Percentiles rank a stretch among this genome's conserved stretches.
These are phyloP conservation scores for Hypoxylon crocopeplum DNA, from an alignment of 495 filamentous ascomycete genomes.

Conservation along the genomic window DNA sequence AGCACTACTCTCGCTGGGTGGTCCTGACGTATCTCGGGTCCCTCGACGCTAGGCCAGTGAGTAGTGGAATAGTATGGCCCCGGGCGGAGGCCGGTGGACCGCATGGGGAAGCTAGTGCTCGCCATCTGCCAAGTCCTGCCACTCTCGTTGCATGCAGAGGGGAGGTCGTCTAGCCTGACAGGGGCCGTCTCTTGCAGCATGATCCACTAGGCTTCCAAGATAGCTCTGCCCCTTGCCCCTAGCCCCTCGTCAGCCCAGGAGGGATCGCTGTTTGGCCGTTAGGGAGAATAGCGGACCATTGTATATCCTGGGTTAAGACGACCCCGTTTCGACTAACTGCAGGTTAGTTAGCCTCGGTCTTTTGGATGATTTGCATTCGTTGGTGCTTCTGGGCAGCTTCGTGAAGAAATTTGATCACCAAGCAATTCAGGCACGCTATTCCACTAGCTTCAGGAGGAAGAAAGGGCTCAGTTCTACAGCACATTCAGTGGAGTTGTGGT, in stretches of 20 bases:
- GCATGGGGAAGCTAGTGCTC: slow-evolving; percentile 34
- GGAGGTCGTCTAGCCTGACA: slow-evolving; percentile 13
- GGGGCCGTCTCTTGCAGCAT: neutral
- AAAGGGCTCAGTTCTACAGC: neutral
- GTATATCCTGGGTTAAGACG: slow-evolving; percentile 26
- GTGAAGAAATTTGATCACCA: slow-evolving; percentile 19
- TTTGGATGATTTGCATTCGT: slow-evolving; percentile 9
- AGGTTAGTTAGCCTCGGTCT: slow-evolving; percentile 31
- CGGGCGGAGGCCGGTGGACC: slow-evolving; percentile 26
- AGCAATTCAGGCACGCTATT: neutral
- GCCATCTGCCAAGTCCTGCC: slow-evolving; percentile 33
- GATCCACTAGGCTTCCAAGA: slow-evolving; percentile 20
- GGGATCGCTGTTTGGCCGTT: slow-evolving; percentile 24
- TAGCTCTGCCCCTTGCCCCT: too few species aligned
- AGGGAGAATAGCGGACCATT: slow-evolving; percentile 10
- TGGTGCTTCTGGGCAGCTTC: slow-evolving; percentile 12
- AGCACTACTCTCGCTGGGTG: slow-evolving; percentile 16
- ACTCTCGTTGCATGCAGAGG: slow-evolving; percentile 11
- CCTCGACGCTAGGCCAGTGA: slow-evolving; percentile 8
- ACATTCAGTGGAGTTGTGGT: neutral
- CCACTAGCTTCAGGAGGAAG: neutral
- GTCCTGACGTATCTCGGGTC: slow-evolving; percentile 28
- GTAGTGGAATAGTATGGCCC: slow-evolving; percentile 15
- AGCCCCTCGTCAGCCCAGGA: slow-evolving; percentile 14
- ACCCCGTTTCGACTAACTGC: slow-evolving; percentile 31